Evolutionary conservation across 164 flowering plant genomes (phyloP), one percentile per base, ranked within the genome.

Genomic region (Magnolia kwangsiensis): DNA sequence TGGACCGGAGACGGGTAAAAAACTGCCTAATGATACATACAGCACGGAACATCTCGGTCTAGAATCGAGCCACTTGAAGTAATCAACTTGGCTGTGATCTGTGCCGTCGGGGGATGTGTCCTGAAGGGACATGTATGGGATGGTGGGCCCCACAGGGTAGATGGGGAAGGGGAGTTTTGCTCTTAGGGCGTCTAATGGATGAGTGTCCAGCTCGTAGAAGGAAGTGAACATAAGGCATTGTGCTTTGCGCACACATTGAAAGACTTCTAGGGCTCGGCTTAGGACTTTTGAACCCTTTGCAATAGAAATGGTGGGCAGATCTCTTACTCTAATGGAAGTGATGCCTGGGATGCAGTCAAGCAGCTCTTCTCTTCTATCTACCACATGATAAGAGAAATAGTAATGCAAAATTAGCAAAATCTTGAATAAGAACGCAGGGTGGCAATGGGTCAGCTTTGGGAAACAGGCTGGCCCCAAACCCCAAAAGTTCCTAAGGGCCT

Each of bases 271-370:
- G 18, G 55, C 68, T 14, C 9, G 20, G 24, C 49, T n/a, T 45
- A 10, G 67, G 21, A 23, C 3, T 20, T 14, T 14, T 23, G 10
- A 69, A 66, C 6, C 31, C 23, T 16, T 7, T 18, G 20, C 13
- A 68, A 83, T 71, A 2, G 76, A 0, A 24, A 67, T 83, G 74
- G 2, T 85, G 8, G 88, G 87, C 27, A 91, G 79, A 63, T 91
- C 93, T 2, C 74, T 76, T 1, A 89, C 18, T 7, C 89, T 77
- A 1, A 76, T 86, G 0, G 88, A 24, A 23, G 87, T 69, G 66
- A 89, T 63, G 59, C 94, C 94, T 0, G 92, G 89, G 2, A 89
- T 83, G 80, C 85, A 88, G 65, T 88, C 86, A 16, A 88, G 77
- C 2, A 29, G 64, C 74, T 87, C 87, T 1, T 79, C 74, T 23